A percentile compares a stretch with the other conserved stretches of the same genome.
phyloP scores from a whole-genome alignment of 2,329 filamentous ascomycete species.

The Sclerotinia subarctica region DNA sequence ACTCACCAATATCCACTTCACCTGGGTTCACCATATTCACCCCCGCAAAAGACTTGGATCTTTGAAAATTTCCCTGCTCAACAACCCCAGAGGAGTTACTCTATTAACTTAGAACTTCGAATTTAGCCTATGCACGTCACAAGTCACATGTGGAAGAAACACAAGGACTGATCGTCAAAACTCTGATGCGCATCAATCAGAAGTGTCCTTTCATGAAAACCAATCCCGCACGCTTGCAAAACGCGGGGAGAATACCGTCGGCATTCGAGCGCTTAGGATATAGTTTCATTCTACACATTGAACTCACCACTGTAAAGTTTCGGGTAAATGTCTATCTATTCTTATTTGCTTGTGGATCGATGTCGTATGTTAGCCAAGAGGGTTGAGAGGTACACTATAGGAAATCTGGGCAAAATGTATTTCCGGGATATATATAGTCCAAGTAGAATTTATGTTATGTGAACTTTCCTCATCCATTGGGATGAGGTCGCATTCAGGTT shows the following conservation, averaged over 20 bases:
- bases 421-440: slow-evolving; percentile 13
- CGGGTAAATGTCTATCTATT: neutral
- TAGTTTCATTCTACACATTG: neutral
- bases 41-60: neutral
- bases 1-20: neutral
- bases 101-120: too few species aligned
- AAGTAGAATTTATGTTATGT: neutral
- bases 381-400: neutral
- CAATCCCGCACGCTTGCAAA: neutral
- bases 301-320: neutral
- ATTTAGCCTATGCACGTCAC: neutral
- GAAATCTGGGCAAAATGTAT: slow-evolving; percentile 12
- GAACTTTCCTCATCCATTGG: neutral
- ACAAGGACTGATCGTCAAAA: neutral
- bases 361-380: neutral
- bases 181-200: slow-evolving; percentile 22
- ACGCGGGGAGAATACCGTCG: neutral
- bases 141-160: neutral
- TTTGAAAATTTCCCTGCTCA: neutral
- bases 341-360: neutral
- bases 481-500: neutral
- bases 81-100: neutral
- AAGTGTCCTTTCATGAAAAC: neutral
- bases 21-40: too few species aligned
- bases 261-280: neutral